Evolutionary conservation across 345 rosid genomes (phyloP), one percentile per base, ranked within the genome.

Genomic region (Cardiospermum halicacabum): DNA sequence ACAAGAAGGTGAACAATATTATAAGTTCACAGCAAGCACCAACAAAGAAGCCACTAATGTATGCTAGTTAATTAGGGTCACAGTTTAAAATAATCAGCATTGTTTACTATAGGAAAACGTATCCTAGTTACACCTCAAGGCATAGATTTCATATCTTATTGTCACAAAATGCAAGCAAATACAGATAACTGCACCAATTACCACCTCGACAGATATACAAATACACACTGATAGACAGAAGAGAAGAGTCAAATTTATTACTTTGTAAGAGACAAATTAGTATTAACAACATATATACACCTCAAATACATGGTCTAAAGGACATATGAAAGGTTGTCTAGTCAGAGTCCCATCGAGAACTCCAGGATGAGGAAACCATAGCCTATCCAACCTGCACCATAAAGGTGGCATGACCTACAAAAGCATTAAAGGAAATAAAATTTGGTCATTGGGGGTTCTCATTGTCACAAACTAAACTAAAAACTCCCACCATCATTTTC

Each of bases 281-380:
- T 30, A 31, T 53, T 60, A 67, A 37, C 19, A 15, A 31, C 24
- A 31, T 12, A 50, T 10, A 55, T 56, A 21, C 77, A 90, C 98
- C 99, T 94, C 97, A 71, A 94, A 94, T 13, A 91, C 99, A 54
- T 94, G 99, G 74, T 94, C 99, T 71, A 94, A 75, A 73, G 99
- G 99, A 78, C 99, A 94, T 66, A 91, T 65, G 71, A 94, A 94
- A 70, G 99, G 99, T 69, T 87, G 99, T 53, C 86, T 83, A 13
- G 99, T 94, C 88, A 94, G 62, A 48, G 99, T 78, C 58, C 97
- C 99, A 57, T n/a, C 71, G 62, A 94, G 80, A 70, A 81, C 83
- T 65, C 99, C 99, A 18, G 99, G 97, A 83, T 94, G 99, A 6
- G 88, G 81, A 85, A 91, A 94, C 99, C 99, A 94, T 55, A 94